Conservation (phyloP, 768 basidiomycete species). For the Pleurotus giganteus region DNA sequence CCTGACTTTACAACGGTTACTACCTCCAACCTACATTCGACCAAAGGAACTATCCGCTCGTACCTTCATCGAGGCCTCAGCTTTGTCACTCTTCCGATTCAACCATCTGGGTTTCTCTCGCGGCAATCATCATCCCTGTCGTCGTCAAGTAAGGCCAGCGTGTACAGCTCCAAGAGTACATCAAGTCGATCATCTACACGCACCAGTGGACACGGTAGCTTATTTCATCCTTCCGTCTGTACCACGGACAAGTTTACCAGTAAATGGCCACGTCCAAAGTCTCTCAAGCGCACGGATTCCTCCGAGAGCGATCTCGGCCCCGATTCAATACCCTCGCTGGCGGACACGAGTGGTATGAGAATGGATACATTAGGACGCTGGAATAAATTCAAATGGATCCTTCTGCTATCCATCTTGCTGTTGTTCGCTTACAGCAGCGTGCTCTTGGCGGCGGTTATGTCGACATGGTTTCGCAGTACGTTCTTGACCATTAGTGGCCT, state of each 20-base stretch:
- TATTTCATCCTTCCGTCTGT: slow-evolving; percentile 20
- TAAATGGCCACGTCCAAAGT: slow-evolving; percentile 48
- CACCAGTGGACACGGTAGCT: neutral
- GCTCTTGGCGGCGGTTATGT: slow-evolving; percentile 47
- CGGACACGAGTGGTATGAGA: slow-evolving; percentile 36
- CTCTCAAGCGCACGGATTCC: slow-evolving; percentile 12
- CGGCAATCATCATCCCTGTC: neutral
- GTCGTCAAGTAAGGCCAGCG: neutral
- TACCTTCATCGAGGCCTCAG: slow-evolving; percentile 17
- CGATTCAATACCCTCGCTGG: slow-evolving; percentile 19
- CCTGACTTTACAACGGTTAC: slow-evolving; percentile 16
- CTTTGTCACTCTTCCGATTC: slow-evolving; percentile 15
- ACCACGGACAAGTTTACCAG: slow-evolving; percentile 45
- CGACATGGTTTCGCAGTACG: slow-evolving; percentile 61
- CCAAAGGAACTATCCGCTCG: slow-evolving; percentile 12
- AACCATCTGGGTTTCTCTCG: slow-evolving; percentile 10
- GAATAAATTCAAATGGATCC: slow-evolving; percentile 62
- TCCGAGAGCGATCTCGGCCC: neutral
- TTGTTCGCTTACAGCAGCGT: slow-evolving; percentile 55
- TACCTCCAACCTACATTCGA: neutral
- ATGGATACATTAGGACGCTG: slow-evolving; percentile 43
- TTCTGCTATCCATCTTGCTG: slow-evolving; percentile 51
- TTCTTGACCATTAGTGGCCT: slow-evolving; percentile 9
- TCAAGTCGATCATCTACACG: neutral
- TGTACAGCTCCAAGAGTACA: neutral